Conservation (phyloP, 2,329 filamentous ascomycete genomes). For the Cylindrodendrum hubeiense region DNA sequence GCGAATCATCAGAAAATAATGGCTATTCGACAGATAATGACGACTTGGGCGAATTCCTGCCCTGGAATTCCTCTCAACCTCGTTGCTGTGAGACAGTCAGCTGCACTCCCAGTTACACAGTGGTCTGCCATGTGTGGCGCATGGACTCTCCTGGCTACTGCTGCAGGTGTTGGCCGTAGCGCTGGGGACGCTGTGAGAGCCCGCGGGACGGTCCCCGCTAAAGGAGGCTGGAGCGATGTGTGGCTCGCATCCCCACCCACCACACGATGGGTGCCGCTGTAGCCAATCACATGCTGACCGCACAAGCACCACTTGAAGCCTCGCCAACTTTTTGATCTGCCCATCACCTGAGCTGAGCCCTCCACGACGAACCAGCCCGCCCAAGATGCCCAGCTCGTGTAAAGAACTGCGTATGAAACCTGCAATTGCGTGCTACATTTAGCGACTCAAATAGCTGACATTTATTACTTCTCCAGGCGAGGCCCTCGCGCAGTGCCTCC, state of each 20-base stretch:
- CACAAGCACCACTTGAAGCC: slow-evolving; percentile 36
- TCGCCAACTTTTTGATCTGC: slow-evolving; percentile 33
- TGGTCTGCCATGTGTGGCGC: neutral
- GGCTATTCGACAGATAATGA: neutral
- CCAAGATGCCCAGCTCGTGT: slow-evolving; percentile 91
- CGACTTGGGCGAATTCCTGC: neutral
- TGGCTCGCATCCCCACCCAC: slow-evolving; percentile 16
- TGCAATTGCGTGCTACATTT: slow-evolving; percentile 49
- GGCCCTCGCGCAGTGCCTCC: slow-evolving; percentile 93
- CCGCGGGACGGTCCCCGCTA: neutral
- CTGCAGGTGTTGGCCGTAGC: neutral
- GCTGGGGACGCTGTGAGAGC: neutral
- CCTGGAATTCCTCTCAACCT: neutral
- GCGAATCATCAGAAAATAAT: neutral
- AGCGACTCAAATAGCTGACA: slow-evolving; percentile 3
- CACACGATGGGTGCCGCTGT: slow-evolving; percentile 12
- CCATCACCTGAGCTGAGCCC: slow-evolving; percentile 36
- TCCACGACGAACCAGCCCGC: slow-evolving; percentile 30
- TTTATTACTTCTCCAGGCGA: slow-evolving; percentile 70
- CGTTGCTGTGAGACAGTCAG: neutral
- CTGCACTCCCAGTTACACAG: neutral
- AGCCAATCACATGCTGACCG: slow-evolving; percentile 46
- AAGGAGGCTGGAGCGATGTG: neutral
- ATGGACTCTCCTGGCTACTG: neutral
- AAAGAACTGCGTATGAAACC: slow-evolving; percentile 86